Evolutionary conservation across 192 early-diverging fungal genomes (phyloP).

Genomic region (Pilaira anomala): DNA sequence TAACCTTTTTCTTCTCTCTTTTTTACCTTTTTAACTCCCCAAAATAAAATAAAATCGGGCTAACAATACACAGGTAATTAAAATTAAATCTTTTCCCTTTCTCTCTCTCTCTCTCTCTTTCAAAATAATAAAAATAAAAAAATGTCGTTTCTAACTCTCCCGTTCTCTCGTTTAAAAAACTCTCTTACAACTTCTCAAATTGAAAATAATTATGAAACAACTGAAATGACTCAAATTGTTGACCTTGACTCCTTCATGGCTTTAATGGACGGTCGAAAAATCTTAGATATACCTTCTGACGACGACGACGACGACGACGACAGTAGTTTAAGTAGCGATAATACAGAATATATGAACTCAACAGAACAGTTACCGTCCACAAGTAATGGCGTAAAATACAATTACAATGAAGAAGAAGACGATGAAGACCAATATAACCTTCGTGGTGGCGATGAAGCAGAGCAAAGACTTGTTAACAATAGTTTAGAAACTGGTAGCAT

Average conservation of each 20-base stretch:
- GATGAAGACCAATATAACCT: not conserved
- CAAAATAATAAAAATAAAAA: too few relatives aligned
- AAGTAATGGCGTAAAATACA: too few relatives aligned
- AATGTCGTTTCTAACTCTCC: too few relatives aligned
- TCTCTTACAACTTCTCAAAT: not conserved
- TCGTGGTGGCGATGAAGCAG: not conserved
- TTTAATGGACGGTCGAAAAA: constrained; percentile 12
- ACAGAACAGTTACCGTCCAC: not conserved
- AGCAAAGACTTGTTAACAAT: constrained; percentile 5
- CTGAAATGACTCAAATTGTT: constrained; percentile 14
- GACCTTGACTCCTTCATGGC: constrained; percentile 2
- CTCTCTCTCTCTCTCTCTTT: too few relatives aligned
- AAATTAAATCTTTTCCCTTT: too few relatives aligned
- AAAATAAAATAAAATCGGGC: too few relatives aligned
- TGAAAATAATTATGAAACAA: constrained; percentile 3
- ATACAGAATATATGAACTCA: constrained; percentile 4
- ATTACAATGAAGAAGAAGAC: not conserved
- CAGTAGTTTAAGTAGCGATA: constrained; percentile 13
- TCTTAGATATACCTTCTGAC: not conserved
- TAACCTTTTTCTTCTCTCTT: too few relatives aligned
- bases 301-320: not conserved
- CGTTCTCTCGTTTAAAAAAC: not conserved
- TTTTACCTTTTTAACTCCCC: too few relatives aligned
- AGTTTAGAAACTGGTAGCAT: not conserved
- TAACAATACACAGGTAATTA: too few relatives aligned